Conservation (phyloP, 2,329 filamentous ascomycete species). For the Monosporascus sp. region DNA sequence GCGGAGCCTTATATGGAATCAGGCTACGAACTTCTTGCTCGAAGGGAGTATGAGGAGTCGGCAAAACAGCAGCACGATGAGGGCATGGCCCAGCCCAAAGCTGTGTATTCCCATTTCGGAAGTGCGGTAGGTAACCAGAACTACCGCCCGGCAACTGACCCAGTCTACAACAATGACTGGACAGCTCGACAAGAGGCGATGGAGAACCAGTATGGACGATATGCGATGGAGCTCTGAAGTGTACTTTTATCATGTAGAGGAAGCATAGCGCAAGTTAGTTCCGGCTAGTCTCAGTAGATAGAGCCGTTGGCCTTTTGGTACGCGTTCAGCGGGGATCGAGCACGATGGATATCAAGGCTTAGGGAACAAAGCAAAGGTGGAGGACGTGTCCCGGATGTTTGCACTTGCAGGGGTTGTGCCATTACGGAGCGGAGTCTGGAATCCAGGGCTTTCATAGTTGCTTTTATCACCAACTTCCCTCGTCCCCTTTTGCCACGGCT, state of each 20-base stretch:
- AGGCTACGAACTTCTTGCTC: conserved; percentile 69
- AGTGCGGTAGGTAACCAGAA: conserved; percentile 30
- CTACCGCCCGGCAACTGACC: conserved; percentile 59
- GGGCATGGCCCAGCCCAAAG: conserved; percentile 28
- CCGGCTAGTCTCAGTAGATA: background rate
- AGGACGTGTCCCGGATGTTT: background rate
- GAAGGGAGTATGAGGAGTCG: conserved; percentile 56
- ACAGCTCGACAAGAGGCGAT: conserved; percentile 50
- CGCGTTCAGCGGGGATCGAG: background rate
- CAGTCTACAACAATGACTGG: conserved; percentile 55
- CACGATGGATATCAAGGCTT: background rate
- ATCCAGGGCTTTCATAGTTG: background rate
- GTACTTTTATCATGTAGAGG: background rate
- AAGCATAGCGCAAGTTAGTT: background rate
- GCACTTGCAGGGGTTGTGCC: background rate
- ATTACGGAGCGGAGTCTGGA: background rate
- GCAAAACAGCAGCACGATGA: conserved; percentile 30
- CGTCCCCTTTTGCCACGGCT: background rate
- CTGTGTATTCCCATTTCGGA: conserved; percentile 41
- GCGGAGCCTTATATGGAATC: conserved; percentile 80
- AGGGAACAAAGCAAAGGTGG: background rate
- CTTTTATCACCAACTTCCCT: background rate
- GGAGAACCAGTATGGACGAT: conserved; percentile 65
- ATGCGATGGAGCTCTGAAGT: conserved; percentile 34
- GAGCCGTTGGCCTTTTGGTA: background rate